Evolutionary conservation across 2,329 filamentous ascomycete species (phyloP).

Genomic region (Cyphellophora attinorum): DNA sequence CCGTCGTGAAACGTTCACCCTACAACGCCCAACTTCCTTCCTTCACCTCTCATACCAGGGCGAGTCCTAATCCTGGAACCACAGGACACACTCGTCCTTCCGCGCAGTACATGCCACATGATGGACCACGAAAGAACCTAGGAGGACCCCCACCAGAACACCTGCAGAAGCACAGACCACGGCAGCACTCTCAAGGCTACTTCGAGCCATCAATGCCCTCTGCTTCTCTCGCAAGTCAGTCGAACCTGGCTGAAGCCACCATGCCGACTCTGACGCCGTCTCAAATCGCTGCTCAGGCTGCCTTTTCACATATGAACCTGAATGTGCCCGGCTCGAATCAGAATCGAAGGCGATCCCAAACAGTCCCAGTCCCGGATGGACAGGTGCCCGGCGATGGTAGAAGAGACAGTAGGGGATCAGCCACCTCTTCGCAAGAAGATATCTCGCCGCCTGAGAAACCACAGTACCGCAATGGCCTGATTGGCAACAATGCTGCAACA

Average conservation of each 20-base stretch:
- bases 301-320: conserved; percentile 45
- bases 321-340: conserved; percentile 24
- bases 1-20: conserved; percentile 28
- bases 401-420: conserved; percentile 26
- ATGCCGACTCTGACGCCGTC: conserved; percentile 45
- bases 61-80: conserved; percentile 24
- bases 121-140: conserved; percentile 24
- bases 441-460: conserved; percentile 17
- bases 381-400: conserved; percentile 20
- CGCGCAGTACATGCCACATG: conserved; percentile 28
- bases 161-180: conserved; percentile 30
- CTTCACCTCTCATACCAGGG: conserved; percentile 19
- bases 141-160: conserved; percentile 23
- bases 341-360: conserved; percentile 47
- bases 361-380: conserved; percentile 32
- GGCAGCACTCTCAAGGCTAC: conserved; percentile 55
- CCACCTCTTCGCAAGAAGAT: conserved; percentile 17
- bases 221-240: conserved; percentile 29
- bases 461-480: conserved; percentile 41
- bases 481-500: conserved; percentile 47
- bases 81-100: conserved; percentile 23
- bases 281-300: conserved; percentile 56
- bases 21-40: conserved; percentile 23
- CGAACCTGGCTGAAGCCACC: conserved; percentile 23
- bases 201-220: conserved; percentile 56